phyloP scores from a whole-genome alignment of 345 rosid genomes.

The Aquilaria yunnanensis region DNA sequence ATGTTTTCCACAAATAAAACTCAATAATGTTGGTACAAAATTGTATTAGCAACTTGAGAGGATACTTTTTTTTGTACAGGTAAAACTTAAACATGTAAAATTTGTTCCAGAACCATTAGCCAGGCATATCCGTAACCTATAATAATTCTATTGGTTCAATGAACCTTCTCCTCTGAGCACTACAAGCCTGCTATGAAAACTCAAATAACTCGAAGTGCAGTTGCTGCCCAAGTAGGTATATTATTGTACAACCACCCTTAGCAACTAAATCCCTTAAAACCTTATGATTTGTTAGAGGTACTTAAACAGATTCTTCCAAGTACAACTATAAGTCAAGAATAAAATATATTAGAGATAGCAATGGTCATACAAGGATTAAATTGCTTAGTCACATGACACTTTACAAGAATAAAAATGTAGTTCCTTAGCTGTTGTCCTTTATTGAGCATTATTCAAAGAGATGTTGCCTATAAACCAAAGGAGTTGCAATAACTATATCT shows the following conservation, averaged over 20 bases:
- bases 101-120: slow-evolving; percentile 29
- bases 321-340: slow-evolving; percentile 53
- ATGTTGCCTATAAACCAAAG: not conserved
- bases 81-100: not conserved
- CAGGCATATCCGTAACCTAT: slow-evolving; percentile 43
- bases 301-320: slow-evolving; percentile 63
- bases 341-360: slow-evolving; percentile 4
- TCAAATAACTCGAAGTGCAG: slow-evolving; percentile 96
- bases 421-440: too few species aligned
- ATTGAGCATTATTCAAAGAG: too few species aligned
- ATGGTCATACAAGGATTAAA: not conserved
- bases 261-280: slow-evolving; percentile 86
- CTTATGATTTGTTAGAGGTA: slow-evolving; percentile 36
- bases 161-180: slow-evolving; percentile 81
- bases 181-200: slow-evolving; percentile 92
- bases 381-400: not conserved
- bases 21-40: too few species aligned
- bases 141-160: slow-evolving; percentile 37
- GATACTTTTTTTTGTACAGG: not conserved
- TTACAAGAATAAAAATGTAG: too few species aligned
- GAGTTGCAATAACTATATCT: not conserved
- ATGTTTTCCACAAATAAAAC: too few species aligned
- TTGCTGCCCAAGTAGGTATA: slow-evolving; percentile 94
- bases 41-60: too few species aligned
- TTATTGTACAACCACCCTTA: slow-evolving; percentile 98